Evolutionary conservation across 768 basidiomycete genomes (phyloP), one percentile per base, ranked within the genome.

Genomic region (Lactarius vividus): DNA sequence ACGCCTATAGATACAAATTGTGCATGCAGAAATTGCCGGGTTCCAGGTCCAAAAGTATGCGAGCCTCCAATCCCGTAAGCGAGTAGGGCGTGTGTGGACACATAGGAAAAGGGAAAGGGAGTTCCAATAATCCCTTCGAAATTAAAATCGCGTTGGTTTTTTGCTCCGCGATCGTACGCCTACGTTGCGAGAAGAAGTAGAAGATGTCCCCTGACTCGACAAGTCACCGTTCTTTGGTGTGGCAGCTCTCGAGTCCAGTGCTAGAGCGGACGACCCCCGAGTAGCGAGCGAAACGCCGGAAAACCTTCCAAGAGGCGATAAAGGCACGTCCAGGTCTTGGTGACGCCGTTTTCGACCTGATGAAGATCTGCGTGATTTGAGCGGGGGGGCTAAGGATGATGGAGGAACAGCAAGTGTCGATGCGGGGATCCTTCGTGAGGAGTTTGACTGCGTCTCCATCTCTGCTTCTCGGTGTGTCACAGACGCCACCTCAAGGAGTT

Each of bases 401-500:
- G 59, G 2, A 29, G 46, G 52, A 9, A 31, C 29, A 33, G 56
- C 9, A 13, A 44, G 42, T 26, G 39, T 52, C 23, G 54, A 16
- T 16, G 20, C 40, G 26, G 52, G 53, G 37, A 53, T 40, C 37
- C 35, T 31, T 28, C 46, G 46, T 13, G 59, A 31, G 10, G 61
- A 16, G 13, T 6, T 49, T 29, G 52, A 59, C 42, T 55, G 53
- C n/a, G 55, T 11, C 16, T 52, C 65, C 20, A 37, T 40, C 20
- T 60, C 66, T 29, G 59, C 39, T 20, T 35, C 39, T 53, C 29
- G 54, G 40, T 56, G 57, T 52, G 11, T 49, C 46, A 49, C 49
- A 9, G 61, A 39, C 4, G 67, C 69, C 35, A n/a, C 26, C 11
- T 70, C 67, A 42, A 70, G 69, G n/a, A 70, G 64, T 11, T 64